Evolutionary conservation across 257 asterid genomes (phyloP).

Genomic region (Buddleja alternifolia): DNA sequence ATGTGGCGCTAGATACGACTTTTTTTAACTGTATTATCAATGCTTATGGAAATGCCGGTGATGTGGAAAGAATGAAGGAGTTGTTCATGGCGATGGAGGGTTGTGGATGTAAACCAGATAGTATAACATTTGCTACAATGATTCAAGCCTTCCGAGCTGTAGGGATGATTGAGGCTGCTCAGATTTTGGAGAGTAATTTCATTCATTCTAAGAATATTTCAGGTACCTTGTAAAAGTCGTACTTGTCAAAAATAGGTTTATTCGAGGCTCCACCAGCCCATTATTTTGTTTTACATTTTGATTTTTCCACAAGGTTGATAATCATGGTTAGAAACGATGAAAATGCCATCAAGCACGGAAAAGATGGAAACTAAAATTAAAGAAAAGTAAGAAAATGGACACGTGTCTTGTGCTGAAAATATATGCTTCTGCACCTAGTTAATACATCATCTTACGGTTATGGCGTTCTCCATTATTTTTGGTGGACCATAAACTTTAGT

Average conservation of each 20-base stretch:
- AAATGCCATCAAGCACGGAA: too few relatives aligned
- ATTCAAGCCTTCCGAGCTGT: conserved; percentile 58
- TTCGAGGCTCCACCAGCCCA: too few relatives aligned
- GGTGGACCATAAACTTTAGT: neutral
- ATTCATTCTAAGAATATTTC: conserved; percentile 24
- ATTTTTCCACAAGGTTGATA: too few relatives aligned
- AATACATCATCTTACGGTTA: too few relatives aligned
- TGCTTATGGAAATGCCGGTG: conserved; percentile 80
- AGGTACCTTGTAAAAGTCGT: conserved; percentile 30
- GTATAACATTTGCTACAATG: conserved; percentile 71
- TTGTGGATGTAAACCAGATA: conserved; percentile 69
- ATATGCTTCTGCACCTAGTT: too few relatives aligned
- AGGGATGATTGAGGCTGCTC: conserved; percentile 74
- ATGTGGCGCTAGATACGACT: conserved; percentile 75
- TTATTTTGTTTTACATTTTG: too few relatives aligned
- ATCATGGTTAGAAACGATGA: too few relatives aligned
- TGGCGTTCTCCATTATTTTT: neutral
- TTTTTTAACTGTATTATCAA: conserved; percentile 77
- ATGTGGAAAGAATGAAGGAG: conserved; percentile 71
- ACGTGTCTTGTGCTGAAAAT: too few relatives aligned
- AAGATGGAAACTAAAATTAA: too few relatives aligned
- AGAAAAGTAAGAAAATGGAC: too few relatives aligned
- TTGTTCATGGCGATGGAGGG: conserved; percentile 65
- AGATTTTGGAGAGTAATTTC: conserved; percentile 56
- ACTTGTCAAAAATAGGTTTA: neutral